These are phyloP conservation scores for Imleria badia DNA, from an alignment of 768 basidiomycete genomes.

Conservation along the genomic window DNA sequence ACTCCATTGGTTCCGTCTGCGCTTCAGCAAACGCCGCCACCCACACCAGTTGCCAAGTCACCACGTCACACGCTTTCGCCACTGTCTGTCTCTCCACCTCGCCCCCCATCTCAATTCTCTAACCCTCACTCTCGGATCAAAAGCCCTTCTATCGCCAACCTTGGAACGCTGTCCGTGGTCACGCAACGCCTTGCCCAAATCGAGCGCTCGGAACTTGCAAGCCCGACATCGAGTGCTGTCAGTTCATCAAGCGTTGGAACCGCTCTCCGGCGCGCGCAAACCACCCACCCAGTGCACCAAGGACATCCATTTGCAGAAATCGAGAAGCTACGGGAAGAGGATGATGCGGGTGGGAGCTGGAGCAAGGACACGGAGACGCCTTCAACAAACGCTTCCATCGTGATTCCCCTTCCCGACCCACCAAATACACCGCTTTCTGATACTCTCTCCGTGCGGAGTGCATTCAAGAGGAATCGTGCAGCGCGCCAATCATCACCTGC, in stretches of 20 bases:
- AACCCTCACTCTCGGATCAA: slow-evolving; percentile 30
- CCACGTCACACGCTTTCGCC: slow-evolving; percentile 18
- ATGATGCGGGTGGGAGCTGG: background rate
- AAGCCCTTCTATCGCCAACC: slow-evolving; percentile 63
- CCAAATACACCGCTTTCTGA: slow-evolving; percentile 10
- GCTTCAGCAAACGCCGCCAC: slow-evolving; percentile 13
- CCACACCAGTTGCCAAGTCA: slow-evolving; percentile 30
- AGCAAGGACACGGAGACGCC: slow-evolving; percentile 10
- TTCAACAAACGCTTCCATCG: slow-evolving; percentile 24
- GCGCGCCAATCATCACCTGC: background rate
- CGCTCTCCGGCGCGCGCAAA: slow-evolving; percentile 27
- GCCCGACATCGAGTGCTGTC: slow-evolving; percentile 19
- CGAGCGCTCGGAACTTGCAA: slow-evolving; percentile 32
- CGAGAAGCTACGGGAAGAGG: slow-evolving; percentile 22
- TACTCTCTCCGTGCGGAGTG: slow-evolving; percentile 21
- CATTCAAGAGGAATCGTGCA: slow-evolving; percentile 15
- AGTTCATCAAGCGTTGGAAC: slow-evolving; percentile 24
- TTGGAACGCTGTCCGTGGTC: slow-evolving; percentile 62
- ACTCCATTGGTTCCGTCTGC: background rate
- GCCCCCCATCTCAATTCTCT: slow-evolving; percentile 26
- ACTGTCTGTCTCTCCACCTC: slow-evolving; percentile 23
- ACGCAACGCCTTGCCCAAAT: slow-evolving; percentile 65
- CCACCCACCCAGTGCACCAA: slow-evolving; percentile 6
- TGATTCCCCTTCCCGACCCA: slow-evolving; percentile 23
- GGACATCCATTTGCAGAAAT: slow-evolving; percentile 23